Percentiles rank a stretch among this genome's conserved stretches.
phyloP scores from a whole-genome alignment of 768 basidiomycete genomes.

The Gymnopilus dilepis region DNA sequence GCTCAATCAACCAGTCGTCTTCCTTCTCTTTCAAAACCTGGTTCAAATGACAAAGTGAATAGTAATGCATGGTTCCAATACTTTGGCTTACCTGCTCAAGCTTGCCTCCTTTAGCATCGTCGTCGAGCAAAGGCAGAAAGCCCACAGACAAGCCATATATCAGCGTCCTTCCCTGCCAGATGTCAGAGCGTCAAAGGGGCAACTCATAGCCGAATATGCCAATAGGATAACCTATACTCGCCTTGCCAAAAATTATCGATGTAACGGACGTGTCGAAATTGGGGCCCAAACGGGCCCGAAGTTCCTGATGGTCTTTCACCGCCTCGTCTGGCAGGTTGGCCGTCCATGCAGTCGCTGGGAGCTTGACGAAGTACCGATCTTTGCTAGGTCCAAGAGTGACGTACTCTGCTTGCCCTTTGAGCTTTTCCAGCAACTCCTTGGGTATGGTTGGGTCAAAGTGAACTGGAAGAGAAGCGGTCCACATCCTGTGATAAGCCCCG shows the following conservation, averaged over 20 bases:
- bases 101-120: constrained; percentile 10
- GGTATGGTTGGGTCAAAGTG: background rate
- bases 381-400: constrained; percentile 12
- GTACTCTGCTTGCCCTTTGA: constrained; percentile 3
- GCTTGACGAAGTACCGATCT: background rate
- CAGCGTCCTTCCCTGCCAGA: constrained; percentile 11
- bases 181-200: too few species aligned
- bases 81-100: background rate
- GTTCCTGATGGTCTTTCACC: background rate
- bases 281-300: background rate
- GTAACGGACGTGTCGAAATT: background rate
- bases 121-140: constrained; percentile 3
- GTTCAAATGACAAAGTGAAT: background rate
- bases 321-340: background rate
- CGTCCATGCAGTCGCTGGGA: background rate
- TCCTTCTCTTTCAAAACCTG: background rate
- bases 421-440: background rate
- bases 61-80: background rate
- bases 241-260: background rate
- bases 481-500: too few species aligned
- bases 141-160: constrained; percentile 3
- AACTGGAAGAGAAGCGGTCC: too few species aligned
- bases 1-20: constrained; percentile 8
- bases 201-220: too few species aligned
- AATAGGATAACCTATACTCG: too few species aligned